Base-by-base conservation (phyloP, 148 eudicot species). In the Diospyros kaki region DNA sequence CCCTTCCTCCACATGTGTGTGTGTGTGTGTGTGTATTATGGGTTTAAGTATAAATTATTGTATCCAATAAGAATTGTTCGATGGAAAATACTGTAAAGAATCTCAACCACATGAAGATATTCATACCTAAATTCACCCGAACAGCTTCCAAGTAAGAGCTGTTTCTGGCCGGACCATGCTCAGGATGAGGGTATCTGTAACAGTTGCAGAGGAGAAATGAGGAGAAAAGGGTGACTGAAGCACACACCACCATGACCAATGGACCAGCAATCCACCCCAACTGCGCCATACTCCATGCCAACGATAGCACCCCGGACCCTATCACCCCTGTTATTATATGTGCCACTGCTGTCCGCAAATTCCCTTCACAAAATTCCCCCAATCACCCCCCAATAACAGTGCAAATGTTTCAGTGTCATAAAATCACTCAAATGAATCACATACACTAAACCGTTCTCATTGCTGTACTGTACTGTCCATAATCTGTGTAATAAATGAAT, bases 201-300 rank as follows among this genome's bases (percentile, higher is more conserved):
- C 88, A 85, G 64, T 89, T 58, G 63, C 80, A 81, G 58, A 89
- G 87, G 52, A 89, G 90, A 65, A 77, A 81, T 9, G 88, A 64
- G 7, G 93, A 89, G 68, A 85, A 5, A 54, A 89, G 84, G 39
- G 93, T 87, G 72, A 87, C 82, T 3, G 41, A 18, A 11, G 93
- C 90, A 61, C 87, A 87, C 52, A 81, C 41, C 12, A 89, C 7
- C 84, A 89, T 85, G 15, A 77, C 59, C 48, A 84, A 12, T 46
- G 93, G 88, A 60, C 90, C 93, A 5, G 84, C 88, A n/a, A 89
- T 64, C 93, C 93, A 89, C 58, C 93, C 93, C 1, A 89, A 76
- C 83, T 89, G 93, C 68, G 90, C 88, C 80, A 87, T 58, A 72
- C 87, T 81, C 90, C 93, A 89, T 76, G 90, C 86, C 48, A 89